phyloP scores from a whole-genome alignment of 257 asterid genomes.

The Eustoma russellianum region DNA sequence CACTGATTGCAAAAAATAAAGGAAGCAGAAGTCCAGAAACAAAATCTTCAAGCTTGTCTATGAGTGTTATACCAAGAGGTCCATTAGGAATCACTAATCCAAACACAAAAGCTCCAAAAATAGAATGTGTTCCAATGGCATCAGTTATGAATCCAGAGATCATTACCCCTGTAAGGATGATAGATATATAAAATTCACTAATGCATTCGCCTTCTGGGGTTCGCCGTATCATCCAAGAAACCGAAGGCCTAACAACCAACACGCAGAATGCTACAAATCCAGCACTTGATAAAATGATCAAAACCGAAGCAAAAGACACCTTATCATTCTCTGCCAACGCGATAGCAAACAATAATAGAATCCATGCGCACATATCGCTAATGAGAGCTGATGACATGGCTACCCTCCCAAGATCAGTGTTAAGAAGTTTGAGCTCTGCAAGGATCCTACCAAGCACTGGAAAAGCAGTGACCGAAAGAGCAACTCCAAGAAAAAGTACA shows the following conservation, averaged over 20 bases:
- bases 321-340: slow-evolving; percentile 73
- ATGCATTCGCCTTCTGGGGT: slow-evolving; percentile 73
- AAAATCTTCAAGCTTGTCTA: slow-evolving; percentile 80
- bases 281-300: slow-evolving; percentile 64
- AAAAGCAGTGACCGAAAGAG: slow-evolving; percentile 81
- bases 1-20: slow-evolving; percentile 82
- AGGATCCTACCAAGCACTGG: slow-evolving; percentile 88
- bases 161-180: slow-evolving; percentile 88
- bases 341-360: slow-evolving; percentile 66
- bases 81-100: slow-evolving; percentile 83
- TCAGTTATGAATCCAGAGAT: slow-evolving; percentile 78
- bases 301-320: slow-evolving; percentile 47
- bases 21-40: slow-evolving; percentile 82
- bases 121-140: slow-evolving; percentile 93
- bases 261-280: slow-evolving; percentile 50
- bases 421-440: slow-evolving; percentile 86
- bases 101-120: slow-evolving; percentile 86
- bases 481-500: slow-evolving; percentile 82
- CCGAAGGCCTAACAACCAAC: slow-evolving; percentile 44
- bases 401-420: slow-evolving; percentile 68
- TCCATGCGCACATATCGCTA: slow-evolving; percentile 94
- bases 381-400: slow-evolving; percentile 88
- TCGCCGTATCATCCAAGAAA: slow-evolving; percentile 36
- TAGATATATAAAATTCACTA: slow-evolving; percentile 59
- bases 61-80: slow-evolving; percentile 66